A percentile compares a stretch with the other conserved stretches of the same genome.
Conservation (phyloP, 148 eudicot genomes). For the Camellia granthamiana region DNA sequence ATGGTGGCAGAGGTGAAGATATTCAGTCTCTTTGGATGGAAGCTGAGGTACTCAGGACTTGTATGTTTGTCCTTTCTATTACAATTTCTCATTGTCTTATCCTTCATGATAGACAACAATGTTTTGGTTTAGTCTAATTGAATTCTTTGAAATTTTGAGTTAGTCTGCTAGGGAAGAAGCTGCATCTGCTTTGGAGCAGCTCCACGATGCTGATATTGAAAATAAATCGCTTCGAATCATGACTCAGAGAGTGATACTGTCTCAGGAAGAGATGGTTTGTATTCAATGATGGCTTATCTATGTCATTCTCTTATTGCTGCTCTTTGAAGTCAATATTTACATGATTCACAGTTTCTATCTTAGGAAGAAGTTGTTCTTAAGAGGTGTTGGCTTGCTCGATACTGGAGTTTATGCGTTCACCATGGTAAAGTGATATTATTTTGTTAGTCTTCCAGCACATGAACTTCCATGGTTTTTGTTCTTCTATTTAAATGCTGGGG, state of each 20-base stretch:
- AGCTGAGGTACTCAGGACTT: conserved; percentile 62
- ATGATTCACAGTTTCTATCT: conserved; percentile 33
- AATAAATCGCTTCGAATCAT: conserved; percentile 52
- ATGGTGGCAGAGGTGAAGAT: conserved; percentile 58
- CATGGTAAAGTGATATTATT: conserved; percentile 50
- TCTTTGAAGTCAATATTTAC: conserved; percentile 28
- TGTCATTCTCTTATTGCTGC: neutral
- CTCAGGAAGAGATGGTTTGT: conserved; percentile 83
- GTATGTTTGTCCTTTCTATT: conserved; percentile 12
- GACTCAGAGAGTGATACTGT: conserved; percentile 73
- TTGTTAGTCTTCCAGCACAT: neutral
- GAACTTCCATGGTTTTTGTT: neutral
- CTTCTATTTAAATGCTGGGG: neutral
- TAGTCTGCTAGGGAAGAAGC: conserved; percentile 75
- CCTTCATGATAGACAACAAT: neutral
- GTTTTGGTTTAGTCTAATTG: neutral
- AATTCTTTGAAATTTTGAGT: conserved; percentile 16
- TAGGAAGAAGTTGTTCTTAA: conserved; percentile 97
- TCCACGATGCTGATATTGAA: conserved; percentile 58
- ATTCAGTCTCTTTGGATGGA: conserved; percentile 54
- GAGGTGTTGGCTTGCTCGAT: conserved; percentile 97
- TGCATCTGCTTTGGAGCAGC: conserved; percentile 54
- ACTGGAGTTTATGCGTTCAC: conserved; percentile 71
- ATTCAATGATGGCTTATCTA: conserved; percentile 13
- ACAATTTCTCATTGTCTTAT: conserved; percentile 11